Percentiles rank a stretch among this genome's conserved stretches.
phyloP scores from a whole-genome alignment of 2,329 filamentous ascomycete species.

The Fusarium annulatum region DNA sequence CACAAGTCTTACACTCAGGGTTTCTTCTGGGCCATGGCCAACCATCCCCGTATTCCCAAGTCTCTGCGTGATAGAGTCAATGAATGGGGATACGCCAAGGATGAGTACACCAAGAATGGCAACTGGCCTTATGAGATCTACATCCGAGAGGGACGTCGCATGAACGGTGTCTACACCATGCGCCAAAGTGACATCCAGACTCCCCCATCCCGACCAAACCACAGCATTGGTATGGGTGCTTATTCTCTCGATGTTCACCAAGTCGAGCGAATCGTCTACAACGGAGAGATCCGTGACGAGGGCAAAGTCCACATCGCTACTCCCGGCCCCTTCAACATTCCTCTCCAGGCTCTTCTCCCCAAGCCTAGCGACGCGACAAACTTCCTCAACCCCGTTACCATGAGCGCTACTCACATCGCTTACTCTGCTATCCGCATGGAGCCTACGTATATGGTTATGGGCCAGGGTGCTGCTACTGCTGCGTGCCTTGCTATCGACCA shows the following conservation, averaged over 20 bases:
- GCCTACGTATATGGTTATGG: slow-evolving; percentile 34
- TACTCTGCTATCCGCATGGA: slow-evolving; percentile 34
- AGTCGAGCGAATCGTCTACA: slow-evolving; percentile 21
- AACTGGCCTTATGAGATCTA: slow-evolving; percentile 38
- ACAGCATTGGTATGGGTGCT: slow-evolving; percentile 17
- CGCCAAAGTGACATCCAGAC: slow-evolving; percentile 27
- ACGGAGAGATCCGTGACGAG: slow-evolving; percentile 25
- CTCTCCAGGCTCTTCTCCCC: slow-evolving; percentile 17
- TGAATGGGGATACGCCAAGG: slow-evolving; percentile 32
- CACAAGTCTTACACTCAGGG: slow-evolving; percentile 34
- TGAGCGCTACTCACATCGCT: slow-evolving; percentile 31
- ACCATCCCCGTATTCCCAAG: slow-evolving; percentile 25
- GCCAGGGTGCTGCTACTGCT: slow-evolving; percentile 31
- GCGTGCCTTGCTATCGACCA: slow-evolving; percentile 34
- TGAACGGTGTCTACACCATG: slow-evolving; percentile 31
- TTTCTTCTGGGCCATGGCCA: slow-evolving; percentile 32
- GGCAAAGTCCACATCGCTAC: slow-evolving; percentile 31
- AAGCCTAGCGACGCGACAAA: slow-evolving; percentile 18
- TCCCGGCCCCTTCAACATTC: slow-evolving; percentile 26
- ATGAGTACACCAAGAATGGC: slow-evolving; percentile 23
- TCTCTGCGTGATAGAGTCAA: background rate
- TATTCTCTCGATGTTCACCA: slow-evolving; percentile 35
- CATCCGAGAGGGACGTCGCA: slow-evolving; percentile 31
- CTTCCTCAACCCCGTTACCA: slow-evolving; percentile 32
- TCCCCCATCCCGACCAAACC: slow-evolving; percentile 1